These are phyloP conservation scores for Aspergillus texensis DNA, from an alignment of 2,329 filamentous ascomycete genomes.

Conservation along the genomic window DNA sequence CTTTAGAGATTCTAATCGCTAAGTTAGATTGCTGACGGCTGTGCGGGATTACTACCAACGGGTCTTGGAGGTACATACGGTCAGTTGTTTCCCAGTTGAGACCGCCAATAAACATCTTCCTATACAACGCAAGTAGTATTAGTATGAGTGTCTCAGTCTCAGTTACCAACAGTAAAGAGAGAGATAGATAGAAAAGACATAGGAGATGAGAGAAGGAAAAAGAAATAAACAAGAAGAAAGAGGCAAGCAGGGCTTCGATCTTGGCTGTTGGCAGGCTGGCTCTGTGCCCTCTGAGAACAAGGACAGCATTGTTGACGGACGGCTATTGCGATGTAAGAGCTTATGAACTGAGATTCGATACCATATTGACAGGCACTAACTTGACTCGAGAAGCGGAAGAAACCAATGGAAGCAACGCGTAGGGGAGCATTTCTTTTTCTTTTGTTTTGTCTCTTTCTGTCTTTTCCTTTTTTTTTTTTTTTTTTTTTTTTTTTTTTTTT, in stretches of 20 bases:
- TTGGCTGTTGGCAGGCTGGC: constrained; percentile 1
- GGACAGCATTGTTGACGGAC: neutral
- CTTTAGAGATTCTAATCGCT: constrained; percentile 77
- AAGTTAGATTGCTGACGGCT: constrained; percentile 29
- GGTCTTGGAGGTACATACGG: constrained; percentile 63
- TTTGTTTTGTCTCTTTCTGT: neutral
- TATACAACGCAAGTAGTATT: constrained; percentile 45
- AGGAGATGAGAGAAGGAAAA: neutral
- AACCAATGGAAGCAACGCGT: neutral
- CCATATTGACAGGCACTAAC: neutral
- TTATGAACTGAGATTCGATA: constrained; percentile 1
- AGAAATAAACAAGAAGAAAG: neutral
- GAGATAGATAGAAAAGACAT: neutral
- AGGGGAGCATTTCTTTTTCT: neutral
- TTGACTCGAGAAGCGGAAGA: neutral
- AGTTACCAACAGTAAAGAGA: neutral
- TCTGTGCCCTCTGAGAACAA: neutral
- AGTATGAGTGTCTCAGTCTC: neutral
- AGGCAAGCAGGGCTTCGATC: neutral
- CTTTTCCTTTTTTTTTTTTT: neutral
- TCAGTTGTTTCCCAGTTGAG: constrained; percentile 99
- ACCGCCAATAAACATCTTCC: constrained; percentile 99
- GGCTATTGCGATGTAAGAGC: neutral
- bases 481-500: neutral
- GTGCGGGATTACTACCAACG: constrained; percentile 1